Evolutionary conservation across 2,329 filamentous ascomycete species (phyloP).

Genomic region (Xylaria sp.): DNA sequence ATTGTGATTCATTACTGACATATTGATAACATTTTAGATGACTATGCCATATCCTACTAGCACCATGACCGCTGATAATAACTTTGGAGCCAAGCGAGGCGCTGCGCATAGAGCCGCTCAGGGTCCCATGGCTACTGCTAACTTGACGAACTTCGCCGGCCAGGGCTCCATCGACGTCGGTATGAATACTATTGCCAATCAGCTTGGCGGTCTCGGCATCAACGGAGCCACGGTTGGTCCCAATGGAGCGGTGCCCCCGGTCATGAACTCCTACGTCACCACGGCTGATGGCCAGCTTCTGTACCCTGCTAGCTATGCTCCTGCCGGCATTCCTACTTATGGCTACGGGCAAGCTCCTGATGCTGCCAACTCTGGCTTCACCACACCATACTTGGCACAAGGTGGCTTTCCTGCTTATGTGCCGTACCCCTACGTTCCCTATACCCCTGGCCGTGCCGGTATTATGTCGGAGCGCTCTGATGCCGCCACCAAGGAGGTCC

Average conservation of each 20-base stretch:
- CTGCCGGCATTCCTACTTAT: slow-evolving; percentile 42
- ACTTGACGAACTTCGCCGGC: slow-evolving; percentile 35
- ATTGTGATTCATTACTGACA: slow-evolving; percentile 22
- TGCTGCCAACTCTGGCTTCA: slow-evolving; percentile 45
- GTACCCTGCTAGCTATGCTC: slow-evolving; percentile 41
- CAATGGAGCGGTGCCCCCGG: slow-evolving; percentile 46
- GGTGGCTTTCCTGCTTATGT: slow-evolving; percentile 51
- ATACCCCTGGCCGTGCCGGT: slow-evolving; percentile 63
- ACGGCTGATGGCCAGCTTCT: slow-evolving; percentile 51
- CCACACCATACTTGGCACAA: slow-evolving; percentile 53
- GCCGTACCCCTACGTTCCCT: slow-evolving; percentile 59
- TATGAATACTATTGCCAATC: slow-evolving; percentile 47
- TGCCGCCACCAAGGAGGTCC: slow-evolving; percentile 64
- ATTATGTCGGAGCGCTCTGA: slow-evolving; percentile 60
- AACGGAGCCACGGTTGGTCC: slow-evolving; percentile 44
- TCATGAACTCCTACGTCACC: slow-evolving; percentile 48
- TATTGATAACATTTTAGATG: slow-evolving; percentile 26
- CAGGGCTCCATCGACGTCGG: slow-evolving; percentile 42
- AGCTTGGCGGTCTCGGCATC: slow-evolving; percentile 52
- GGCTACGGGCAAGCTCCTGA: slow-evolving; percentile 45
- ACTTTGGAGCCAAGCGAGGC: slow-evolving; percentile 42
- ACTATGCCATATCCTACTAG: slow-evolving; percentile 44
- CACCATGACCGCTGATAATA: slow-evolving; percentile 43
- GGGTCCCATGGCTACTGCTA: slow-evolving; percentile 39
- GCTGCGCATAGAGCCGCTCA: slow-evolving; percentile 41